These are phyloP conservation scores for Naegleria lovaniensis DNA, from an alignment of 208 protist genomes.

Conservation along the genomic window DNA sequence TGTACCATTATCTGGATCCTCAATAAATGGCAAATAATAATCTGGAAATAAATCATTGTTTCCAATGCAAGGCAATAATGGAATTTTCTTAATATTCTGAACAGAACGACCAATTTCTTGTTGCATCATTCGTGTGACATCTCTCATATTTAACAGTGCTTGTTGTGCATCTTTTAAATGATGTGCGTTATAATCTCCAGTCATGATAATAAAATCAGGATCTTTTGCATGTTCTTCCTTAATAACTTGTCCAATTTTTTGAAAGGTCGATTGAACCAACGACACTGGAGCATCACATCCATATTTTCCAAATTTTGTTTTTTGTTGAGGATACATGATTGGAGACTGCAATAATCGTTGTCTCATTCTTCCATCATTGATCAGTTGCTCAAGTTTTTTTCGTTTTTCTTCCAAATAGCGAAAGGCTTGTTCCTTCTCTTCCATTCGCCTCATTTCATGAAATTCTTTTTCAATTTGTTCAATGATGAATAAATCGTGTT, in stretches of 20 bases:
- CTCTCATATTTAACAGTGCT: neutral
- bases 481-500: too few species aligned
- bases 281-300: neutral
- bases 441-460: neutral
- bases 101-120: neutral
- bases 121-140: neutral
- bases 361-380: too few species aligned
- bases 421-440: neutral
- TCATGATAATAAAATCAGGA: neutral
- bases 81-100: neutral
- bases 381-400: neutral
- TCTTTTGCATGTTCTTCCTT: neutral
- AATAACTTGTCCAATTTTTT: neutral
- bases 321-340: too few species aligned
- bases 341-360: too few species aligned
- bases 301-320: neutral
- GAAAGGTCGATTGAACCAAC: neutral
- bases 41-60: slow-evolving; percentile 18
- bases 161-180: neutral
- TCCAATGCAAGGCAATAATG: slow-evolving; percentile 9
- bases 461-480: neutral
- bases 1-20: neutral
- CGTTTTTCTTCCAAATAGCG: neutral
- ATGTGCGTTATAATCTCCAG: neutral
- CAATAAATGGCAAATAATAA: slow-evolving; percentile 14